Percentiles rank a stretch among this genome's conserved stretches.
These are phyloP conservation scores for Colletotrichum sp. DNA, from an alignment of 2,329 filamentous ascomycete genomes.

Conservation along the genomic window DNA sequence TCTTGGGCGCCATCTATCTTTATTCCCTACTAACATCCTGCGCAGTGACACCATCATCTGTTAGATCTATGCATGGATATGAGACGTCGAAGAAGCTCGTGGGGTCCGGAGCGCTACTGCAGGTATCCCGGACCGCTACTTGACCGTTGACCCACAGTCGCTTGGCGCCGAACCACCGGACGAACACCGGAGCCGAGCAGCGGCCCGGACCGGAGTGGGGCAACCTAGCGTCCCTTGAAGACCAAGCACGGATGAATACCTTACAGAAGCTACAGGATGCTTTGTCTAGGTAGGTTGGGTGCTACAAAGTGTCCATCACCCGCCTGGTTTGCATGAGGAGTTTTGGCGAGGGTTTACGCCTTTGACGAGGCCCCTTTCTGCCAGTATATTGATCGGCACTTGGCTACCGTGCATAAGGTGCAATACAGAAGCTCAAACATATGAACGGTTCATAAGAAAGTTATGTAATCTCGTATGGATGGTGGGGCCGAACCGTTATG, in stretches of 20 bases:
- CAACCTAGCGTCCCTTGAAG: background rate
- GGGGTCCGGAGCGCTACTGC: background rate
- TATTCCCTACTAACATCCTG: background rate
- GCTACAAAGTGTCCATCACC: fast-evolving
- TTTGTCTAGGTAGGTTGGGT: background rate
- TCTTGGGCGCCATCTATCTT: background rate
- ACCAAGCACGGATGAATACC: background rate
- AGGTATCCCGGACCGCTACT: background rate
- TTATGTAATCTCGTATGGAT: background rate
- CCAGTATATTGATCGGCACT: background rate
- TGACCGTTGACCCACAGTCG: background rate
- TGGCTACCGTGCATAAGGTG: background rate
- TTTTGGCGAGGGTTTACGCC: background rate
- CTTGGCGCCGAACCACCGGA: background rate
- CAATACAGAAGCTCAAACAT: background rate
- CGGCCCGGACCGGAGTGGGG: background rate
- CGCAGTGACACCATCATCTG: background rate
- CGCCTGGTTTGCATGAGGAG: fast-evolving
- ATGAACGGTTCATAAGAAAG: background rate
- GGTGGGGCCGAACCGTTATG: background rate
- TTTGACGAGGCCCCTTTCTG: background rate
- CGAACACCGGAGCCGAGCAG: background rate
- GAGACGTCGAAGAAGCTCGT: background rate
- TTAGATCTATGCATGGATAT: background rate
- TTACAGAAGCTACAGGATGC: background rate